Evolutionary conservation across 2,329 filamentous ascomycete genomes (phyloP), one percentile per base, ranked within the genome.

Genomic region (Monascus ruber): DNA sequence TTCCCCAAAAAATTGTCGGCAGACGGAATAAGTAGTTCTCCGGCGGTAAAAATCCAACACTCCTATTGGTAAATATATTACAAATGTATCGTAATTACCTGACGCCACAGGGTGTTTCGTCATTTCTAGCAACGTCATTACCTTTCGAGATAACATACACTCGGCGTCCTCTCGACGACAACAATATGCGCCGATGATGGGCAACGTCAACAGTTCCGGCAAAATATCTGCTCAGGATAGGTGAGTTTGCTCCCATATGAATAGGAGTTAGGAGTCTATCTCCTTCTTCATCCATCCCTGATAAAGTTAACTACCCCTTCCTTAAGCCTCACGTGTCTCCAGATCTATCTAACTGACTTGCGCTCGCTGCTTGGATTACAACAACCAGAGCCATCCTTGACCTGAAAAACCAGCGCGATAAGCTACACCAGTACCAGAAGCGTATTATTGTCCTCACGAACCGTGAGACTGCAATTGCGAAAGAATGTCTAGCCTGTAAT

Each of bases 321-420:
- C 17, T 17, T 17, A 17, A 17, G 17, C 17, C 17, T 17, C 17
- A 17, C 17, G 17, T 17, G 17, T 17, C 17, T 17, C 17, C 17
- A 17, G 17, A 17, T 17, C 17, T 17, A 17, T 17, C 17, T 17
- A 17, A 17, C 17, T 17, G 17, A 17, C 17, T 17, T 17, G 17
- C 17, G 17, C 17, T 17, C 17, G 17, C 17, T 17, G 17, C 17
- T 3, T 17, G 17, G 17, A 47, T 7, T 28, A 9, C 7, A 25
- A 28, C 47, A 36, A 47, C 39, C 59, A 95, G 88, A 69, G 89
- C 89, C 43, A 95, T 96, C 65, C 82, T 96, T 56, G 88, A 96
- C 67, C 83, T 96, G 69, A 96, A 96, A 70, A 86, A 79, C 65
- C 89, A 96, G 69, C 88, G 91, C 63, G 91, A 98, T 72, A 93